Evolutionary conservation across 345 rosid genomes (phyloP).

Genomic region (Garcia nutans): DNA sequence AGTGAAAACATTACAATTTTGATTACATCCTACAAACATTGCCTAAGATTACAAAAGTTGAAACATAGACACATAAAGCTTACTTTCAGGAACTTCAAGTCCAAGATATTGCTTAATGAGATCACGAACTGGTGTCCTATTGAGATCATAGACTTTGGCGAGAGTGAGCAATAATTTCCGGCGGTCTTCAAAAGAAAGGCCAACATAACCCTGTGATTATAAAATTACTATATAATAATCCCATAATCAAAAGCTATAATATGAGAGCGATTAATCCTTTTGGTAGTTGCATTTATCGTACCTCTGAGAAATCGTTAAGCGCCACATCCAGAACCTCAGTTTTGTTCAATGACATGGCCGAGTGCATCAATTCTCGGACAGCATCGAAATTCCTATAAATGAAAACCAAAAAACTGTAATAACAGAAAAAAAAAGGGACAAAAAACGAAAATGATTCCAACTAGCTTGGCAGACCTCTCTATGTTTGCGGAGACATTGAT

Average conservation of each 20-base stretch:
- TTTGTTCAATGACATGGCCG: slow-evolving; percentile 74
- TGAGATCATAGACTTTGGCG: slow-evolving; percentile 81
- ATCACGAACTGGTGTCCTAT: slow-evolving; percentile 62
- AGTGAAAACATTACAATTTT: no score
- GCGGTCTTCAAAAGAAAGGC: slow-evolving; percentile 62
- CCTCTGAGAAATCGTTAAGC: slow-evolving; percentile 79
- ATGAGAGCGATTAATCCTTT: background rate
- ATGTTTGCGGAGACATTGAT: slow-evolving; percentile 22
- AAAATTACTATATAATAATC: background rate
- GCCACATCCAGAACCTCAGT: slow-evolving; percentile 62
- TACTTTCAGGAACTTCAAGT: slow-evolving; percentile 53
- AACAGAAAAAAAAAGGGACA: background rate
- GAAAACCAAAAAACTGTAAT: background rate
- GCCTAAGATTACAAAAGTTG: background rate
- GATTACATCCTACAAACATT: no score
- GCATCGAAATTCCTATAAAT: slow-evolving; percentile 51
- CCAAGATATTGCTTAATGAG: slow-evolving; percentile 86
- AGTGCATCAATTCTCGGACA: slow-evolving; percentile 74
- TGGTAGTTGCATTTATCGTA: slow-evolving; percentile 5
- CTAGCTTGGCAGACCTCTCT: slow-evolving; percentile 20
- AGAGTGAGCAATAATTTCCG: slow-evolving; percentile 52
- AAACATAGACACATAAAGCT: slow-evolving; percentile 9
- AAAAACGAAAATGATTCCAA: background rate
- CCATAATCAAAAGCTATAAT: background rate
- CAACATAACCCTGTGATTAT: slow-evolving; percentile 59